Base-by-base conservation (phyloP, 495 filamentous ascomycete genomes). In the Chaetomium cochliodes region DNA sequence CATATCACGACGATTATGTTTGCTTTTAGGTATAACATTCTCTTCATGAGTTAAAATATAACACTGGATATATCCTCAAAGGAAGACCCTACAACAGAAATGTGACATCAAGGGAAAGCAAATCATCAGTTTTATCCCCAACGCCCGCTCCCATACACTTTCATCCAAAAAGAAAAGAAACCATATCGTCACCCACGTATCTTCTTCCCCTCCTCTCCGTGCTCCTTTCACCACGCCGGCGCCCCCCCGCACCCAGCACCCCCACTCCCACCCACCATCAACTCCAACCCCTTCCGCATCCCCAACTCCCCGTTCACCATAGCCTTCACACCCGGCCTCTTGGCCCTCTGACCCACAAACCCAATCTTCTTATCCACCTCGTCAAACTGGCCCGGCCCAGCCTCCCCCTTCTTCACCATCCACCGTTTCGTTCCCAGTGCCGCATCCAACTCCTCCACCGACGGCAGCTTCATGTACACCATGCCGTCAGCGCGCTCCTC, bases 401-500 rank as follows among this genome's bases (percentile, higher is more conserved):
- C 81, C 73, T 93, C 92, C 23, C 81, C 88, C 76, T 87, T 89
- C 77, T 81, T 87, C 18, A 98, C 86, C 82, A 87, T 92, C 89
- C 91, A 97, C 74, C 84, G 88, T 69, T 82, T 78, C 0, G 93
- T 98, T 0, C 92, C 92, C 18, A 98, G 79, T 62, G 92, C 82
- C 0, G 81, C 83, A 76, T 98, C 93, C 58, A 98, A 77, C 75
- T 97, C 93, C 63, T 91, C 88, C 0, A 96, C 82, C 0, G 91
- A 87, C 30, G 93, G 93, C 60, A 98, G 79, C 77, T 91, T 91
- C 65, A 96, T 66, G 74, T 97, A 96, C 4, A 98, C 87, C 85
- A 87, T 85, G 22, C 92, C 75, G 23, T 58, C 53, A 46, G 23
- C 18, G 16, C 63, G 63, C 73, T 88, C 91, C 76, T 96, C 92